Evolutionary conservation across 1,139 yeast genomes (phyloP).

Genomic region (Taphrina communis): DNA sequence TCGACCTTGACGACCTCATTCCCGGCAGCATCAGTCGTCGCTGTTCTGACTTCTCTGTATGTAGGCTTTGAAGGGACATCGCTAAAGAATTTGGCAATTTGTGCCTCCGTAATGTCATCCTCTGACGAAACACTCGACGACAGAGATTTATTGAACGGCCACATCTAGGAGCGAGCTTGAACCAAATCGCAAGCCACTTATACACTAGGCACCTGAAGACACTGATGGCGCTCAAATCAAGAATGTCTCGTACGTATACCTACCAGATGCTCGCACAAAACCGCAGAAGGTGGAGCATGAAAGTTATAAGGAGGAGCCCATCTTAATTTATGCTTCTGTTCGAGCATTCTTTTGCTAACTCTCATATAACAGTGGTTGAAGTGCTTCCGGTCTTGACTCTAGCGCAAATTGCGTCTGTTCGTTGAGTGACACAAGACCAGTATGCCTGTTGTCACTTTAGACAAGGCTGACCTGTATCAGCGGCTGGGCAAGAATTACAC

Average conservation of each 20-base stretch:
- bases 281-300: background rate
- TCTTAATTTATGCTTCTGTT: background rate
- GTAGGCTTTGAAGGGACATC: slow-evolving; percentile 11
- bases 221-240: too few species aligned
- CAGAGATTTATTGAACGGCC: slow-evolving; percentile 19
- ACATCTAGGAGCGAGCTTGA: slow-evolving; percentile 5
- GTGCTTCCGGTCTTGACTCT: too few species aligned
- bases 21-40: slow-evolving; percentile 1
- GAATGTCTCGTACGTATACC: background rate
- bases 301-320: background rate
- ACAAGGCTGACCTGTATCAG: slow-evolving; percentile 86
- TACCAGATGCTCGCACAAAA: background rate
- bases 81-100: slow-evolving; percentile 14
- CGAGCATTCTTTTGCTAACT: too few species aligned
- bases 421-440: too few species aligned
- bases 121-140: background rate
- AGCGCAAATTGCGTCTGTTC: too few species aligned
- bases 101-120: slow-evolving; percentile 35
- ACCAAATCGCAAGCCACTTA: background rate
- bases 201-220: background rate
- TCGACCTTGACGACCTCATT: slow-evolving; percentile 6
- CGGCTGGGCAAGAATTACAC: slow-evolving; percentile 63
- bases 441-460: slow-evolving; percentile 97
- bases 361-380: too few species aligned
- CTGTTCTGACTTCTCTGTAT: background rate